These are phyloP conservation scores for Mortierella sp. DNA, from an alignment of 371 early-diverging fungal genomes.

Conservation along the genomic window DNA sequence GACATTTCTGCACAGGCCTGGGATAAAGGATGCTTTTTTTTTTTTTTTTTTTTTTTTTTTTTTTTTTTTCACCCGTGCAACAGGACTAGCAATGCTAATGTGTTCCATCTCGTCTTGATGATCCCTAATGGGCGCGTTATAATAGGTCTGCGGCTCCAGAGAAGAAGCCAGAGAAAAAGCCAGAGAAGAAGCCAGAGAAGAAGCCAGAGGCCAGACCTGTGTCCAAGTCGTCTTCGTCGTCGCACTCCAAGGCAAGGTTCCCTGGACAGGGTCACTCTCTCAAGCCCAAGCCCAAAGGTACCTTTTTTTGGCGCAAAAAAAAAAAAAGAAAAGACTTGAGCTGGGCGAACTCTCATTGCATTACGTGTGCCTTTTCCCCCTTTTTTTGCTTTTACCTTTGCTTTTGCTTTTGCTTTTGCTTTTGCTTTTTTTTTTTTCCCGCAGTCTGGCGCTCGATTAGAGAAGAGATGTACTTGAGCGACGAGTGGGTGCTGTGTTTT, in stretches of 20 bases:
- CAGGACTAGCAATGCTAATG: too few relatives aligned
- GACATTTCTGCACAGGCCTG: too few relatives aligned
- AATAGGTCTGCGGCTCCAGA: constrained; percentile 19
- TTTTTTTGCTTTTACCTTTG: background rate
- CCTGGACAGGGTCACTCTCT: constrained; percentile 47
- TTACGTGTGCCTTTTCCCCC: too few relatives aligned
- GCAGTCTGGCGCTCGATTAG: too few relatives aligned
- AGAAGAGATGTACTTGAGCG: too few relatives aligned
- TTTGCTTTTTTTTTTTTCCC: too few relatives aligned
- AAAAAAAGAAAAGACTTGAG: background rate
- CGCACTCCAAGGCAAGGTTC: constrained; percentile 22
- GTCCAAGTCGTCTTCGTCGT: constrained; percentile 11
- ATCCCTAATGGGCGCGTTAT: background rate
- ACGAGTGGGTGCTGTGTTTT: too few relatives aligned
- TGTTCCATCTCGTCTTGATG: too few relatives aligned
- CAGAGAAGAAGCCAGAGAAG: constrained; percentile 20
- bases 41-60: background rate
- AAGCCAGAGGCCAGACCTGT: constrained; percentile 16
- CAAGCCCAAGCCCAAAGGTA: background rate
- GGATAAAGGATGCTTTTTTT: background rate
- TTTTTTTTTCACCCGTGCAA: background rate
- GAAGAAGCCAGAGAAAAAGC: constrained; percentile 27
- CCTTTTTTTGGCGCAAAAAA: too few relatives aligned
- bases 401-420: too few relatives aligned
- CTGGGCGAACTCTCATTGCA: background rate